Evolutionary conservation across 73 alveolate species (phyloP).

Genomic region (Uronychia binucleata): DNA sequence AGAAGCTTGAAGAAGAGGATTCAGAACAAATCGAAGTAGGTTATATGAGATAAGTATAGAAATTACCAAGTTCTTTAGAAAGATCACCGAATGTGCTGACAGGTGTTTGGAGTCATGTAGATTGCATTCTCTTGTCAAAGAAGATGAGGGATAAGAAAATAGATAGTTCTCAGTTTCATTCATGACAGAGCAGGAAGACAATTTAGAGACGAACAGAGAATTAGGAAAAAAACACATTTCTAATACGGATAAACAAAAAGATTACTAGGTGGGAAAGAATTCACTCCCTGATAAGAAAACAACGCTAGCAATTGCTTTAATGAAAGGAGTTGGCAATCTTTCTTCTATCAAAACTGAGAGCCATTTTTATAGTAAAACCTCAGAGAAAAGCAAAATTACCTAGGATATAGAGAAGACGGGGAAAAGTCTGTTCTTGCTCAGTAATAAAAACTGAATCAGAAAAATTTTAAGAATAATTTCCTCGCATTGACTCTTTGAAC

Average conservation of each 20-base stretch:
- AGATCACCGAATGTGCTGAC: too few species aligned
- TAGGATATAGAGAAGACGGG: not conserved
- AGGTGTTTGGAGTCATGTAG: too few species aligned
- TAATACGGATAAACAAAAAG: not conserved
- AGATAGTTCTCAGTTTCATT: not conserved
- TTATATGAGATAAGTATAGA: too few species aligned
- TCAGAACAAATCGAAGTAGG: too few species aligned
- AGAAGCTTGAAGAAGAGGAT: too few species aligned
- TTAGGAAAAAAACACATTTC: not conserved
- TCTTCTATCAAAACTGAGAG: not conserved
- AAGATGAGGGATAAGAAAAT: too few species aligned
- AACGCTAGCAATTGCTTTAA: not conserved
- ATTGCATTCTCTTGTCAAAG: too few species aligned
- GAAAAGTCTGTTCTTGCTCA: not conserved
- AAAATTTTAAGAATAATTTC: not conserved
- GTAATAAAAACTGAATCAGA: not conserved
- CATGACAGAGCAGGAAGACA: not conserved
- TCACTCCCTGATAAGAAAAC: not conserved
- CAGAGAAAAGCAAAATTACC: not conserved
- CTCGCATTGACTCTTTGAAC: slow-evolving; percentile 15
- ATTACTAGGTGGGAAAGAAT: not conserved
- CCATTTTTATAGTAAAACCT: not conserved
- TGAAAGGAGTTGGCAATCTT: not conserved
- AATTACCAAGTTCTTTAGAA: too few species aligned
- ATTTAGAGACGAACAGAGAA: not conserved